Percentiles rank a stretch among this genome's conserved stretches.
These are phyloP conservation scores for Kodamaea fungicola DNA, from an alignment of 1,139 yeast species.

Conservation along the genomic window DNA sequence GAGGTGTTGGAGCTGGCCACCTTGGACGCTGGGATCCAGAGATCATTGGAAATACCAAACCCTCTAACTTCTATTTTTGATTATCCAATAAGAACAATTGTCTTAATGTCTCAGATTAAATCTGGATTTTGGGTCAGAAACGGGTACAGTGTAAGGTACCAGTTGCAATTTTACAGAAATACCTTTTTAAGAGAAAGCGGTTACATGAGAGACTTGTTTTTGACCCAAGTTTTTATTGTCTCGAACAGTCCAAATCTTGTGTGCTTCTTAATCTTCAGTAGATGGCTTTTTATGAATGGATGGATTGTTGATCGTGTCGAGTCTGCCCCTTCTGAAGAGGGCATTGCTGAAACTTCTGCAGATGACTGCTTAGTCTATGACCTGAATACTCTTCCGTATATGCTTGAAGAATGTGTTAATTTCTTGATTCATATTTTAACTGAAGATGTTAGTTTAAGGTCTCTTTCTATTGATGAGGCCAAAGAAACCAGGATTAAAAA, in stretches of 20 bases:
- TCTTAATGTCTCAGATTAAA: conserved; percentile 52
- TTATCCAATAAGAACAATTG: conserved; percentile 72
- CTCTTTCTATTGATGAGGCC: conserved; percentile 48
- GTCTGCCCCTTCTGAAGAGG: conserved; percentile 2
- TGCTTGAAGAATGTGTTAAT: conserved; percentile 78
- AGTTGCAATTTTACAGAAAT: conserved; percentile 73
- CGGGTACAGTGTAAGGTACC: conserved; percentile 68
- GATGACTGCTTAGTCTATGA: conserved; percentile 33
- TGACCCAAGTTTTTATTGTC: conserved; percentile 65
- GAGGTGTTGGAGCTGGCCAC: conserved; percentile 12
- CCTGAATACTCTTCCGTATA: conserved; percentile 45
- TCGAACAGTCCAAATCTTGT: conserved; percentile 56
- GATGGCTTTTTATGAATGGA: conserved; percentile 68
- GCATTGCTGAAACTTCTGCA: neutral
- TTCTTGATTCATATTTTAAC: conserved; percentile 67
- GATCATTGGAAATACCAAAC: conserved; percentile 15
- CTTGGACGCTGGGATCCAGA: conserved; percentile 9
- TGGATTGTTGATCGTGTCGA: conserved; percentile 23
- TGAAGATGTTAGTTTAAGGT: conserved; percentile 61
- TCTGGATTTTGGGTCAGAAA: conserved; percentile 62
- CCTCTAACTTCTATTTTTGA: conserved; percentile 50
- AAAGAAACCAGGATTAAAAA: conserved; percentile 51
- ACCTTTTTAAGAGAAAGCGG: conserved; percentile 86
- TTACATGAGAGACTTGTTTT: conserved; percentile 68
- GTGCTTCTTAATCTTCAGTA: conserved; percentile 55